Evolutionary conservation across 2,329 filamentous ascomycete species (phyloP).

Genomic region (Arachnomyces sp.): DNA sequence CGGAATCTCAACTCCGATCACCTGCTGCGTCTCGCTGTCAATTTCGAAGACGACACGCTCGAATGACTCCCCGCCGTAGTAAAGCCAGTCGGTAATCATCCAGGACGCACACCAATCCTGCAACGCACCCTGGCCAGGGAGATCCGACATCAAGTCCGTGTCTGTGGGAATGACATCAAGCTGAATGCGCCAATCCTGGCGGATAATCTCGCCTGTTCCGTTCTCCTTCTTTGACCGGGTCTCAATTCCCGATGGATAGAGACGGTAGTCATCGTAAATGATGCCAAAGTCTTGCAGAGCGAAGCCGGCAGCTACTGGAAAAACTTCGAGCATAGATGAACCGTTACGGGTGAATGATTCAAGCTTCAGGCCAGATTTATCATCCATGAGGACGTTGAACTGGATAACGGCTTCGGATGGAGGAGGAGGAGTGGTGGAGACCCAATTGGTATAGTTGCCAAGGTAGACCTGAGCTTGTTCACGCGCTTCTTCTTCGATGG

Average conservation of each 20-base stretch:
- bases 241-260: conserved; percentile 15
- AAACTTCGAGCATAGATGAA: conserved; percentile 11
- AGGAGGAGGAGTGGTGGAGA: background rate
- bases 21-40: conserved; percentile 14
- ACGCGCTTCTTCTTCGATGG: conserved; percentile 22
- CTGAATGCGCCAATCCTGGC: conserved; percentile 17
- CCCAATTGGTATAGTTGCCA: conserved; percentile 8
- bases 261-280: conserved; percentile 11
- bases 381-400: conserved; percentile 10
- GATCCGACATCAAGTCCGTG: conserved; percentile 18
- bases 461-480: conserved; percentile 16
- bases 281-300: conserved; percentile 11
- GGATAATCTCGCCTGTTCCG: conserved; percentile 7
- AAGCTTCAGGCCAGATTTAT: conserved; percentile 12
- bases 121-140: conserved; percentile 18
- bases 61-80: conserved; percentile 28
- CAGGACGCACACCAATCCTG: conserved; percentile 23
- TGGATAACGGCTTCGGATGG: conserved; percentile 1
- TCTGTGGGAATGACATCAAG: conserved; percentile 14
- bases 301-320: conserved; percentile 11
- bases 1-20: conserved; percentile 27
- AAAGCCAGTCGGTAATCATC: conserved; percentile 29
- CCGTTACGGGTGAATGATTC: conserved; percentile 12
- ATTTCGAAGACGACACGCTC: conserved; percentile 26
- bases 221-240: background rate